Base-by-base conservation (phyloP, 2,329 filamentous ascomycete genomes). In the Microdochium trichocladiopsis region DNA sequence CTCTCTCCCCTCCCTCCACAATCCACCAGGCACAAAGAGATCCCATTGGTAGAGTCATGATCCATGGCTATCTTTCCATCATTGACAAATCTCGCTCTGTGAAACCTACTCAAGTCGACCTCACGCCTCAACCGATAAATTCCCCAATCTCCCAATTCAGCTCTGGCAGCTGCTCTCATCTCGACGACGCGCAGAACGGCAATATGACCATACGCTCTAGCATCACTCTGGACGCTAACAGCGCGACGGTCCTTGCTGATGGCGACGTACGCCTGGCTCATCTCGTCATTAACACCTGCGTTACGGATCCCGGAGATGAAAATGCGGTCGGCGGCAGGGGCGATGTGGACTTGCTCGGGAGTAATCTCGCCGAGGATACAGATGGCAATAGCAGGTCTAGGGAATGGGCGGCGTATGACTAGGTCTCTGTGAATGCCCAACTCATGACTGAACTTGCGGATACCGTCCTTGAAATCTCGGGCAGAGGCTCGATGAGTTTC, bases 391-490 rank as follows among this genome's bases (percentile, higher is more conserved):
- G 71, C 79, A 0, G 75, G 70, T 2, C 41, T 45, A 0, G 86
- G 86, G 77, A 90, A 91, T 23, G 87, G 87, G 63, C 91, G 88
- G 28, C 88, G 76, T 82, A 84, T 88, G 51, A 93, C 84, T 6
- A 93, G 82, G n/a, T 88, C 80, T 56, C 87, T 78, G 49, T 83
- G 77, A 53, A 92, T 88, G 24, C 84, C 83, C 3, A 92, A 75
- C 56, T 88, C 75, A 14, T 80, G 82, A 28, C 88, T 88, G 3
- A 92, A 71, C 2, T 57, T 77, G 72, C 87, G 78, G 24, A 90
- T 88, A 70, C 94, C 88, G 60, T 94, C 88, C 68, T 94, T 94
- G 79, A 92, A 93, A 94, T 75, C 64, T 89, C 84, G 45, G 87
- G 77, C 1, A 94, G 80, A 2, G 88, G 88, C 72, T 95, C 88